Conservation (phyloP, 2,329 filamentous ascomycete species). For the Plenodomus tracheiphilus region DNA sequence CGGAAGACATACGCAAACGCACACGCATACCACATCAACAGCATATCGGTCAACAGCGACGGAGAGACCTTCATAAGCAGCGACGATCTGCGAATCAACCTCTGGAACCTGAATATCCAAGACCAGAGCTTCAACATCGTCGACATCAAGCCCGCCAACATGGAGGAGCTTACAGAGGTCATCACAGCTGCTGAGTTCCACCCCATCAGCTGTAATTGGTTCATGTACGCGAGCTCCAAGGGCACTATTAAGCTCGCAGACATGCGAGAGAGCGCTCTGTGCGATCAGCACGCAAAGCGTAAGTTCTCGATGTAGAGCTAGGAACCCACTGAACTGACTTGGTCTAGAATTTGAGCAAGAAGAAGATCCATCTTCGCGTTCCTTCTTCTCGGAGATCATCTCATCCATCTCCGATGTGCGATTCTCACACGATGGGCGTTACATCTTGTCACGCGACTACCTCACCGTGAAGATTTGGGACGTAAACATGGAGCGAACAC, state of each 20-base stretch:
- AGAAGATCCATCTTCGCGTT: constrained; percentile 93
- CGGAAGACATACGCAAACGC: constrained; percentile 97
- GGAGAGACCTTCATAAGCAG: constrained; percentile 99
- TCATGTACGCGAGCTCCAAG: constrained; percentile 99
- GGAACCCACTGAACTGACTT: constrained; percentile 5
- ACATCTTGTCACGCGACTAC: constrained; percentile 97
- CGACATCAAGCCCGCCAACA: constrained; percentile 99
- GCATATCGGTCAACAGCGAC: constrained; percentile 99
- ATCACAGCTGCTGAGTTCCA: constrained; percentile 99
- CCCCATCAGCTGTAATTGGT: constrained; percentile 97
- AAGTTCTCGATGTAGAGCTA: constrained; percentile 46
- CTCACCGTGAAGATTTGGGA: constrained; percentile 99
- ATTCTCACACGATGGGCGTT: constrained; percentile 93
- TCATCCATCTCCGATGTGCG: constrained; percentile 98
- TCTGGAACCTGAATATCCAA: constrained; percentile 99
- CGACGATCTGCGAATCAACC: constrained; percentile 94
- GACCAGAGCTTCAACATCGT: constrained; percentile 99
- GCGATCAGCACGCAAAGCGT: constrained; percentile 95
- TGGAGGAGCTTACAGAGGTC: constrained; percentile 98
- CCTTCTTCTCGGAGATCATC: constrained; percentile 99
- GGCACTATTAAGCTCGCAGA: constrained; percentile 98
- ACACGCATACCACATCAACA: constrained; percentile 99
- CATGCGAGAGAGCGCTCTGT: constrained; percentile 95
- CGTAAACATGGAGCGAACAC: constrained; percentile 97
- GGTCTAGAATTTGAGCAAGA: constrained; percentile 92